Evolutionary conservation across 495 filamentous ascomycete species (phyloP), one percentile per base, ranked within the genome.

Genomic region (Annulohypoxylon stygium): DNA sequence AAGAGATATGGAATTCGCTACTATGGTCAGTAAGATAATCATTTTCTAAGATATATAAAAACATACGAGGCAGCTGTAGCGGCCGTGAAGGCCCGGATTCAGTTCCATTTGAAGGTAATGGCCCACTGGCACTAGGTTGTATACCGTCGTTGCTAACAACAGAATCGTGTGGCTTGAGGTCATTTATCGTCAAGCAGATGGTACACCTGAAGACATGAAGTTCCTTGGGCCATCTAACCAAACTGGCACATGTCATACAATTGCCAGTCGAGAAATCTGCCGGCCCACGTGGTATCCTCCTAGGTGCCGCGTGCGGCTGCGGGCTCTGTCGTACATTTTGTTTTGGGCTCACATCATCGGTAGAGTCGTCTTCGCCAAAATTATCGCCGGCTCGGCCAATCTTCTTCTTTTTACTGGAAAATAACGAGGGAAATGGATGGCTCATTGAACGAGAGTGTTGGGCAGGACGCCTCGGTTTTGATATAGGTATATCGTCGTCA

Each of bases 151-250:
- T 53, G 20, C 70, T 25, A 63, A 57, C 34, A 26, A 20, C 34
- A 43, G 73, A 61, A 41, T 65, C 70, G 51, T 61, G 70, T 11
- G 88, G 88, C 67, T 88, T 87, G 54, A 97, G 77, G 76, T 97
- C 94, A 73, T 96, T 97, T 74, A 98, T 88, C 54, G 92, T 97
- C 74, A 93, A 82, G 80, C 95, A 98, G 54, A 92, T 89, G 36
- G 92, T 92, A 80, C 95, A 98, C 73, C 93, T 87, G 81, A 95
- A 97, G 47, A 91, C 85, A 26, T 87, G 86, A 71, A 95, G 78
- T 64, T 90, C 85, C 67, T 86, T 87, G n/a, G 95, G 94, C 93
- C 94, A 97, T 55, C 90, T 89, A 54, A 97, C 89, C 45, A 89
- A 88, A 55, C 91, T 92, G 77, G 91, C 92, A 78, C 95, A 97